Conservation (phyloP, 202 grass and related monocot genomes). For the Setaria viridis region DNA sequence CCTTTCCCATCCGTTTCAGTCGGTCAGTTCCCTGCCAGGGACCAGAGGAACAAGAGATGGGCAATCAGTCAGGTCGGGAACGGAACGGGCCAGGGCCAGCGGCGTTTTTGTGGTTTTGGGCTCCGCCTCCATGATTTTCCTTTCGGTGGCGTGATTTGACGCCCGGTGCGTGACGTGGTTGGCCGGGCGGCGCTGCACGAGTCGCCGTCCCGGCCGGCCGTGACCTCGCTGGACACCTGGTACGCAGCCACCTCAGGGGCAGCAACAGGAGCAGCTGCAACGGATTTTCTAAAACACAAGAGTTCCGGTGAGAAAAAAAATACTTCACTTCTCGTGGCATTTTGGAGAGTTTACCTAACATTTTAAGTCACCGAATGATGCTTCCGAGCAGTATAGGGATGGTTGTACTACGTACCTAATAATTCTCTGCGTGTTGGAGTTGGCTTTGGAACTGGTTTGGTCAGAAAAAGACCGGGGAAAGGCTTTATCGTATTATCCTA, state of each 20-base stretch:
- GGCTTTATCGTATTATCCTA: conserved; percentile 37
- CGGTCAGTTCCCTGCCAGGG: background rate
- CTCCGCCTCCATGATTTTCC: background rate
- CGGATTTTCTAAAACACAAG: background rate
- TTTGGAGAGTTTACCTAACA: background rate
- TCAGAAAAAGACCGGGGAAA: conserved; percentile 12
- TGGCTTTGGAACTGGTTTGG: background rate
- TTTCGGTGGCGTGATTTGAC: conserved; percentile 31
- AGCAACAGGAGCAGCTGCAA: background rate
- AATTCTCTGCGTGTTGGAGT: background rate
- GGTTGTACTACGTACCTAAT: background rate
- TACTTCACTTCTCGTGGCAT: background rate
- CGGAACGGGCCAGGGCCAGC: background rate
- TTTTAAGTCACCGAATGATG: background rate
- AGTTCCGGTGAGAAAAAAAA: background rate
- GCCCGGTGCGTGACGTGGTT: conserved; percentile 38
- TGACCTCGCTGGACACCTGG: background rate
- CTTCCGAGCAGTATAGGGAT: background rate
- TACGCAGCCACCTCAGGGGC: background rate
- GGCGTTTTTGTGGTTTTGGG: background rate
- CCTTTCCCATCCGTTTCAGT: no score
- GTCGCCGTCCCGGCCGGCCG: conserved; percentile 20
- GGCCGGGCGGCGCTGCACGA: background rate
- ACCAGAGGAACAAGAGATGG: conserved; percentile 21
- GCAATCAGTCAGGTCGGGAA: background rate